Percentiles rank a stretch among this genome's conserved stretches.
Conservation (phyloP, 176 grass and related monocot genomes). For the Carex littledalei region DNA sequence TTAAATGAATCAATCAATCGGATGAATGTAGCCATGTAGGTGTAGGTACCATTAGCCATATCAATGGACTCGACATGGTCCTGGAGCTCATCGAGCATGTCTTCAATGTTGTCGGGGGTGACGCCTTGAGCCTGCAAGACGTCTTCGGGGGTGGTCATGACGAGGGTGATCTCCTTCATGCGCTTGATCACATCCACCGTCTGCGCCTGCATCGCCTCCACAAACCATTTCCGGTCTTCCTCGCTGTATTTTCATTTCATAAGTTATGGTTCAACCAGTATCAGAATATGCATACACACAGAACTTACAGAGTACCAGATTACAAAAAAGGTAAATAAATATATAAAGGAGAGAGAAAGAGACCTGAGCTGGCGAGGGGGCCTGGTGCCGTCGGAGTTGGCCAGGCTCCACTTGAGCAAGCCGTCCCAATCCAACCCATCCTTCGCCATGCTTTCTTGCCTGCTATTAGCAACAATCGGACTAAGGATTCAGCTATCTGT, state of each 20-base stretch:
- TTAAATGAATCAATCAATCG: not conserved
- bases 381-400: conserved; percentile 67
- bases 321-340: not conserved
- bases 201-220: conserved; percentile 84
- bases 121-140: conserved; percentile 65
- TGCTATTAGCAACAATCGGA: not conserved
- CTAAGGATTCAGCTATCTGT: no score
- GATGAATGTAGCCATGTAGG: not conserved
- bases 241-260: conserved; percentile 32
- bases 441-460: conserved; percentile 39
- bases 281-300: no score
- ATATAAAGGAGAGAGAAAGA: not conserved
- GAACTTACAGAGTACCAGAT: no score
- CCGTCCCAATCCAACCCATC: conserved; percentile 86
- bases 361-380: conserved; percentile 45
- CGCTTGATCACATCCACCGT: conserved; percentile 62
- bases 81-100: conserved; percentile 46
- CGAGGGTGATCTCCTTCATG: conserved; percentile 89
- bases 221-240: conserved; percentile 88
- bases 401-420: conserved; percentile 93
- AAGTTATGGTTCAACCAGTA: no score
- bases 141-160: conserved; percentile 86
- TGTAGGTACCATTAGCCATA: conserved; percentile 35
- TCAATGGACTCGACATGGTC: conserved; percentile 53
- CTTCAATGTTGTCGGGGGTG: conserved; percentile 57